These are phyloP conservation scores for Boletus albobrunnescens DNA, from an alignment of 1,284 basidiomycete species.

Conservation along the genomic window DNA sequence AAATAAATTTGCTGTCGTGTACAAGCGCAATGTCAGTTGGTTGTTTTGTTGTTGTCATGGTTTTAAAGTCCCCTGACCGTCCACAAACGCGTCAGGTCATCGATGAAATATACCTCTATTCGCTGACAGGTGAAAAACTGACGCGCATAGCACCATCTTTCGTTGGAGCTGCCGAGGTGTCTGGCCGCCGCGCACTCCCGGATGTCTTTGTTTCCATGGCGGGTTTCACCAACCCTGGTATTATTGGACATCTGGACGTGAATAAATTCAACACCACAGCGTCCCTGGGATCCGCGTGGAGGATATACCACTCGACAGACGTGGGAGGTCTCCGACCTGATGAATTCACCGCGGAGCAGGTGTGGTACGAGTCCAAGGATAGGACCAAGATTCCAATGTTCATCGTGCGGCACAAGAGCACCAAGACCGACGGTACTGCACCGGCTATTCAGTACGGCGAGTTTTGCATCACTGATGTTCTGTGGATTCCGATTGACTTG, in stretches of 20 bases:
- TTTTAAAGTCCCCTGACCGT: conserved; percentile 12
- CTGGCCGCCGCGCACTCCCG: conserved; percentile 52
- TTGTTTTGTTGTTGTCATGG: conserved; percentile 2
- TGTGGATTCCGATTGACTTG: neutral
- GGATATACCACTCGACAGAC: conserved; percentile 55
- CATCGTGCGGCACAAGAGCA: conserved; percentile 73
- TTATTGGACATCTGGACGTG: conserved; percentile 63
- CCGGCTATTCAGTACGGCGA: conserved; percentile 77
- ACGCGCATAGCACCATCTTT: conserved; percentile 62
- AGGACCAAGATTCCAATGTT: conserved; percentile 86
- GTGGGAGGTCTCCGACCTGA: conserved; percentile 65
- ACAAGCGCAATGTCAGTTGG: conserved; percentile 66
- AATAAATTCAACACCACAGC: conserved; percentile 30
- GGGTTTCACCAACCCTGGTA: conserved; percentile 74
- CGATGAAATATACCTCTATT: conserved; percentile 78
- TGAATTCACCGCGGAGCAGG: conserved; percentile 73
- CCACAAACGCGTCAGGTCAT: conserved; percentile 51
- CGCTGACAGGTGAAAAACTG: conserved; percentile 55
- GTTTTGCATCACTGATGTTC: conserved; percentile 13
- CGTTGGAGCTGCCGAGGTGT: conserved; percentile 63
- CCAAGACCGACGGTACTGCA: conserved; percentile 70
- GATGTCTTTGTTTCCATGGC: conserved; percentile 68
- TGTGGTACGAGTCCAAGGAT: conserved; percentile 78
- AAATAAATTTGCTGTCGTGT: conserved; percentile 61
- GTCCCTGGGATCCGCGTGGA: conserved; percentile 51